phyloP scores from a whole-genome alignment of 2,329 filamentous ascomycete genomes.

The Talaromyces rugulosus region DNA sequence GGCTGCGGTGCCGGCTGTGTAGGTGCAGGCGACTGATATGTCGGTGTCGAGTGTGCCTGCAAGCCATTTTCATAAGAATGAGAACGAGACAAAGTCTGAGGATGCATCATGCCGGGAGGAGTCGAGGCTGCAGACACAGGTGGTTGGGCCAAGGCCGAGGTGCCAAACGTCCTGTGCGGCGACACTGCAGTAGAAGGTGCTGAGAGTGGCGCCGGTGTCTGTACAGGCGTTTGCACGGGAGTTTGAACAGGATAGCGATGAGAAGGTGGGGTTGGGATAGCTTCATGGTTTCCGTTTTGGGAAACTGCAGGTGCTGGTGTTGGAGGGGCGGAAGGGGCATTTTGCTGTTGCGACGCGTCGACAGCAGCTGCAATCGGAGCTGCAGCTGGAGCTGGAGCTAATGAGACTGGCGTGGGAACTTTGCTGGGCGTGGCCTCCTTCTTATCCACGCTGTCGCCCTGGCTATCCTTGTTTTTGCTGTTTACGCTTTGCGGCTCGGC shows the following conservation, averaged over 20 bases:
- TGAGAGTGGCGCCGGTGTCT: background rate
- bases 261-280: conserved; percentile 29
- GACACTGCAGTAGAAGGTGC: background rate
- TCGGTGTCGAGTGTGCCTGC: conserved; percentile 13
- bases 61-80: conserved; percentile 11
- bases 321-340: conserved; percentile 6
- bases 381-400: conserved; percentile 13
- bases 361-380: conserved; percentile 8
- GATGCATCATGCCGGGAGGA: conserved; percentile 7
- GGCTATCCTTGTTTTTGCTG: conserved; percentile 11
- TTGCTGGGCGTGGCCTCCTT: conserved; percentile 3
- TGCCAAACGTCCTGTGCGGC: background rate
- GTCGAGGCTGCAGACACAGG: conserved; percentile 1
- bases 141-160: conserved; percentile 2
- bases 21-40: conserved; percentile 18
- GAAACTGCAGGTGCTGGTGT: conserved; percentile 9
- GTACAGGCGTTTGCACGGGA: conserved; percentile 19
- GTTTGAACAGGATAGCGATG: conserved; percentile 27
- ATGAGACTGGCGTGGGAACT: conserved; percentile 9
- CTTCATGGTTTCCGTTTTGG: conserved; percentile 36
- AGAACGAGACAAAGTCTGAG: conserved; percentile 9
- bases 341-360: conserved; percentile 11
- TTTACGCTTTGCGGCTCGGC: conserved; percentile 6
- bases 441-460: background rate
- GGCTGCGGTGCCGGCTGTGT: conserved; percentile 27